Base-by-base conservation (phyloP, 1,284 basidiomycete species). In the Pseudozyma sp. region DNA sequence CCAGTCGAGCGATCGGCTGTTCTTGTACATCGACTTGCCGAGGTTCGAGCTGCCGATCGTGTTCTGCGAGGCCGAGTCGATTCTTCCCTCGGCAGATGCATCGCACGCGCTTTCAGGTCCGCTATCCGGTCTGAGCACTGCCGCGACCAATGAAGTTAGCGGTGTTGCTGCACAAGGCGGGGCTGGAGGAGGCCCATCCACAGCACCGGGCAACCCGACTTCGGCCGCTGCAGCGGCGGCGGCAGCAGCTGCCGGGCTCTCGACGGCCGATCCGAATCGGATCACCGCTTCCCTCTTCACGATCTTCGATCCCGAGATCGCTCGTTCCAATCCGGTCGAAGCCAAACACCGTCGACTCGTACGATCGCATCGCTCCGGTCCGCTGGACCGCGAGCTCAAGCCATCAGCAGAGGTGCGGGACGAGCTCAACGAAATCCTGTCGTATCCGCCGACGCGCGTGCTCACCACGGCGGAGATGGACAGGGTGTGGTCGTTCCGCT, bases 1-100 rank as follows among this genome's bases (percentile, higher is more conserved):
- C 8, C 56, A 74, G 42, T 61, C 55, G 2, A 75, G 70, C 7
- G 55, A 79, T 31, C 68, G 75, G 50, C 66, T 81, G 0, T 97
- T 93, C 81, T 88, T 99, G 5, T 98, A 98, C 83, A 90, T 99
- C 47, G 96, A 99, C 85, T 85, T 99, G 39, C 97, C 96, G 0
- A 89, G 93, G n/a, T 99, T 97, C 81, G 96, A 98, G 82, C 95
- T 97, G 82, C 96, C 97, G 0, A 91, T 99, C n/a, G 91, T 99
- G 48, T 99, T 92, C 84, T 93, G 91, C 67, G 96, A 84, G 65
- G 73, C 68, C 4, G 82, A 84, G 42, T 62, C 62, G 1, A 54
- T 65, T 5, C 47, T 73, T 9, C 54, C 72, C 0, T 54, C 60
- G 3, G 55, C 44, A 8, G 56, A 56, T 9, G 53, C 40, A 9